phyloP scores from a whole-genome alignment of 176 grass and related monocot species.

The Chrysopogon serrulatus region DNA sequence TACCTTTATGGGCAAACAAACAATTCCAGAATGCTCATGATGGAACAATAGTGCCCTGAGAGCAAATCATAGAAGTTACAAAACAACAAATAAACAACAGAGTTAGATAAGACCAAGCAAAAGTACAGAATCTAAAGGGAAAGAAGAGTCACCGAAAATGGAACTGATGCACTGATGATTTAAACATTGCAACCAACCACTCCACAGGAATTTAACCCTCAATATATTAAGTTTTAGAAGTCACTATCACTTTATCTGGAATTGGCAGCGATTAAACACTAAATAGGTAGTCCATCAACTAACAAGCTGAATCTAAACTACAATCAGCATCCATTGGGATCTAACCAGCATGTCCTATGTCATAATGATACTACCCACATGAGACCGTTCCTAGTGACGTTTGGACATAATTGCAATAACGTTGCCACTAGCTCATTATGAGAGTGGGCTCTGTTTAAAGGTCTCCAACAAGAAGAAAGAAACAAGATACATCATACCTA shows the following conservation, averaged over 20 bases:
- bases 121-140: constrained; percentile 27
- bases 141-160: constrained; percentile 28
- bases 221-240: background rate
- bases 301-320: constrained; percentile 6
- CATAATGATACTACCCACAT: constrained; percentile 18
- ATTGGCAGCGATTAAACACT: background rate
- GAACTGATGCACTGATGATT: constrained; percentile 30
- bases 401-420: constrained; percentile 16
- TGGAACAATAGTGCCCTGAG: constrained; percentile 10
- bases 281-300: background rate
- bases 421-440: constrained; percentile 27
- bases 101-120: constrained; percentile 46
- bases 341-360: background rate
- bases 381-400: constrained; percentile 11
- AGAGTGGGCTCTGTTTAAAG: background rate
- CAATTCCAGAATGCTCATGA: constrained; percentile 26
- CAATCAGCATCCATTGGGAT: background rate
- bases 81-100: constrained; percentile 13
- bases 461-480: constrained; percentile 30
- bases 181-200: background rate
- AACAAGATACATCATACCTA: constrained; percentile 22
- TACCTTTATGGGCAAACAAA: constrained; percentile 16
- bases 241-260: background rate
- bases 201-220: constrained; percentile 12
- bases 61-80: constrained; percentile 22